Evolutionary conservation across 371 early-diverging fungal genomes (phyloP).

Genomic region (Lichtheimia corymbifera): DNA sequence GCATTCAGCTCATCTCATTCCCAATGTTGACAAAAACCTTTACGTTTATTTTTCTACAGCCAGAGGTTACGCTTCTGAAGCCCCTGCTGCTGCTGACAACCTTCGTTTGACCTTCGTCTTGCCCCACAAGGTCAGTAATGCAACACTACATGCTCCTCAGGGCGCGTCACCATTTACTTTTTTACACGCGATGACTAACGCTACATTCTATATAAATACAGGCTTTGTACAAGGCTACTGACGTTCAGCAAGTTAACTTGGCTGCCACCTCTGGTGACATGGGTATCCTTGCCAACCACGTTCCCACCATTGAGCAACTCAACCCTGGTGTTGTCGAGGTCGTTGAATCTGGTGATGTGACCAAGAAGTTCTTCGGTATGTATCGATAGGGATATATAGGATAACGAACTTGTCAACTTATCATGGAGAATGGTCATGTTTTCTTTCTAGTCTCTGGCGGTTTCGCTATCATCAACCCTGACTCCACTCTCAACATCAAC

Average conservation of each 20-base stretch:
- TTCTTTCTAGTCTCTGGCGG: constrained; percentile 88
- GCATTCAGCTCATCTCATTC: constrained; percentile 17
- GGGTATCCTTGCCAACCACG: constrained; percentile 98
- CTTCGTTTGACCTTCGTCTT: constrained; percentile 88
- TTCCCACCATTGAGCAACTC: constrained; percentile 95
- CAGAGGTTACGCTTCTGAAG: constrained; percentile 79
- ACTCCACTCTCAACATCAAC: constrained; percentile 95
- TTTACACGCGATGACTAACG: background rate
- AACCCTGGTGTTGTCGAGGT: constrained; percentile 92
- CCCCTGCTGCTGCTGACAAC: constrained; percentile 69
- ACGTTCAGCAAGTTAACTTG: constrained; percentile 94
- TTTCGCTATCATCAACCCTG: constrained; percentile 95
- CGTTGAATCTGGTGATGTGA: constrained; percentile 71
- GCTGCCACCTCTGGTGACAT: constrained; percentile 94
- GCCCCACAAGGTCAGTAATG: constrained; percentile 83
- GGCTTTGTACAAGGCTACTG: constrained; percentile 74
- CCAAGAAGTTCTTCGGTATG: constrained; percentile 93
- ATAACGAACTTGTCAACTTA: background rate
- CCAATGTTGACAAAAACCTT: background rate
- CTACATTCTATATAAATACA: constrained; percentile 20
- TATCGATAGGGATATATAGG: background rate
- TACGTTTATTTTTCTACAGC: constrained; percentile 30
- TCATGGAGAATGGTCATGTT: background rate
- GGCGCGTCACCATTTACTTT: background rate
- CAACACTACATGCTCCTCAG: background rate